Conservation (phyloP, 352 stramenopile species). For the Phytopythium kandeliae region DNA sequence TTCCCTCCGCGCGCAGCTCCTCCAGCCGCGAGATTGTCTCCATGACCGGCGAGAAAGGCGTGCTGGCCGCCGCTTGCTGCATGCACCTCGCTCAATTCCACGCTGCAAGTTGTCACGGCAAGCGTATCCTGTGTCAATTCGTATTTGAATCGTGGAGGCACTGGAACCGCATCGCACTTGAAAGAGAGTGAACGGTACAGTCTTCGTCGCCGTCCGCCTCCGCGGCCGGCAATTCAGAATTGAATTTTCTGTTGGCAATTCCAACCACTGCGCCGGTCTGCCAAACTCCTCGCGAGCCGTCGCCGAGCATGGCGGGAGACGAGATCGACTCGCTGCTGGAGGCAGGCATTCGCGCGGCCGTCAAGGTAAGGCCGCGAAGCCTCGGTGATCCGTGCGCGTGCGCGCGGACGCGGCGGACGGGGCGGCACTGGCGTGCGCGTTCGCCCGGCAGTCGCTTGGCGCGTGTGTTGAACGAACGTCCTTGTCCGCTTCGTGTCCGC, state of each 20-base stretch:
- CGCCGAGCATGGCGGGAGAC: slow-evolving; percentile 58
- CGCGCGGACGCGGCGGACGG: background rate
- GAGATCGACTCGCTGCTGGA: slow-evolving; percentile 83
- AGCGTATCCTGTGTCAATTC: background rate
- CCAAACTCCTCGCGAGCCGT: too few relatives aligned
- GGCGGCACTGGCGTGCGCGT: background rate
- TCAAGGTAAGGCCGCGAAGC: slow-evolving; percentile 21
- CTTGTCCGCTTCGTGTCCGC: slow-evolving; percentile 1
- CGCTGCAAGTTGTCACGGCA: too few relatives aligned
- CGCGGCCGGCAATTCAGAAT: too few relatives aligned
- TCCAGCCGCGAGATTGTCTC: slow-evolving; percentile 29
- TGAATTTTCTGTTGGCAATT: too few relatives aligned
- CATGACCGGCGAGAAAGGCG: slow-evolving; percentile 8
- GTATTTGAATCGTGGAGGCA: background rate
- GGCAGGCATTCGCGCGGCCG: slow-evolving; percentile 54
- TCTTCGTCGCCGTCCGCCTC: too few relatives aligned
- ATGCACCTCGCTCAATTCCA: too few relatives aligned
- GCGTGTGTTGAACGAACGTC: background rate
- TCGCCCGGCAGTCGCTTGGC: background rate
- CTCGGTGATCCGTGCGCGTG: background rate
- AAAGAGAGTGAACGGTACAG: background rate
- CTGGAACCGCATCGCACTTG: background rate
- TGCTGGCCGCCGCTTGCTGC: too few relatives aligned
- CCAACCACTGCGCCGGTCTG: background rate
- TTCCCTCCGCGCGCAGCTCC: slow-evolving; percentile 56